Percentiles rank a stretch among this genome's conserved stretches.
Evolutionary conservation across 495 filamentous ascomycete species (phyloP).

Genomic region (Xylaria sp.): DNA sequence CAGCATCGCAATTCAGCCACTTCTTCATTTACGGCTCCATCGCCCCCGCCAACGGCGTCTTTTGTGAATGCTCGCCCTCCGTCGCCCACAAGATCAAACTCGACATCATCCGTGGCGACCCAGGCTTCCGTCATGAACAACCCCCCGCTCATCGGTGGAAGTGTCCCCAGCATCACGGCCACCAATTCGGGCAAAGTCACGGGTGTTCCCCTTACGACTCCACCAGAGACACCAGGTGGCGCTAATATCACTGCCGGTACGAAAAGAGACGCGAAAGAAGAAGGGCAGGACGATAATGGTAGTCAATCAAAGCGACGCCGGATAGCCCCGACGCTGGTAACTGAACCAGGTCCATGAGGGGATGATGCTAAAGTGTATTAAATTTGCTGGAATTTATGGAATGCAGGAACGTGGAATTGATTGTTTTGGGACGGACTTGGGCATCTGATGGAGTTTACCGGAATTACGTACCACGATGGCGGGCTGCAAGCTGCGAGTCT

Average conservation of each 20-base stretch:
- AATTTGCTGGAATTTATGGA: background rate
- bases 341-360: conserved; percentile 21
- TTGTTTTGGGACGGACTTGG: background rate
- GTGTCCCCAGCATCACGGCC: conserved; percentile 75
- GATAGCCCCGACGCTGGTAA: conserved; percentile 76
- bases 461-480: background rate
- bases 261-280: conserved; percentile 67
- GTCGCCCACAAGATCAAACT: conserved; percentile 83
- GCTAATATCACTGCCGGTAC: conserved; percentile 52
- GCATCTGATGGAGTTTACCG: conserved; percentile 8
- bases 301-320: conserved; percentile 72
- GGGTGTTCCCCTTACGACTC: conserved; percentile 69
- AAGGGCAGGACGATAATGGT: conserved; percentile 54
- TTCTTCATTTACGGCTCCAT: conserved; percentile 61
- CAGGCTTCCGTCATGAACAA: conserved; percentile 69
- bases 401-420: background rate
- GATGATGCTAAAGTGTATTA: background rate
- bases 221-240: conserved; percentile 77
- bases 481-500: background rate
- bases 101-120: conserved; percentile 82
- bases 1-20: conserved; percentile 58
- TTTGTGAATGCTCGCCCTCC: conserved; percentile 64
- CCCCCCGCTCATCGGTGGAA: conserved; percentile 76
- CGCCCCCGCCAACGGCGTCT: conserved; percentile 59
- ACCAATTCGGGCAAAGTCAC: conserved; percentile 66